Evolutionary conservation across 495 filamentous ascomycete genomes (phyloP).

Genomic region (Aspergillus heteromorphus): DNA sequence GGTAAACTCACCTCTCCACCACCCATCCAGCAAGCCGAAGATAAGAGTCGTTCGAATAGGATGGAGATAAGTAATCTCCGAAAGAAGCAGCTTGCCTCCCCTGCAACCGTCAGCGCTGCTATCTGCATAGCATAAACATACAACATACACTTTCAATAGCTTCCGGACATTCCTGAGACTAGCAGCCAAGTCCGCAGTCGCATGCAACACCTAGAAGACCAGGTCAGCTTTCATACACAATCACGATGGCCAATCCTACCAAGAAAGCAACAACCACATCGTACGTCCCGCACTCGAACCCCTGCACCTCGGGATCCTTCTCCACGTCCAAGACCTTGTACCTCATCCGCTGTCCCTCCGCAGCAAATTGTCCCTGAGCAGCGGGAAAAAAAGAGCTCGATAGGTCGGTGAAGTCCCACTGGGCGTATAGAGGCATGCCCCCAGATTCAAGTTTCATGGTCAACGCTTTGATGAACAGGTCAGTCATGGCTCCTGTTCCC

Average conservation of each 20-base stretch:
- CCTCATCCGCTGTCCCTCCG: slow-evolving; percentile 1
- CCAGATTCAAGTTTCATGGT: not conserved
- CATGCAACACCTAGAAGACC: slow-evolving; percentile 25
- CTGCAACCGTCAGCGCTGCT: not conserved
- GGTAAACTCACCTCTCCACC: slow-evolving; percentile 12
- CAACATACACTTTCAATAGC: slow-evolving; percentile 21
- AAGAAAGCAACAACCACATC: slow-evolving; percentile 44
- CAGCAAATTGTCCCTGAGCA: slow-evolving; percentile 1
- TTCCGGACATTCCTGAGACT: slow-evolving; percentile 28
- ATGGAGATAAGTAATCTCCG: slow-evolving; percentile 11
- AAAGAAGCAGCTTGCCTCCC: slow-evolving; percentile 13
- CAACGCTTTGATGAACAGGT: slow-evolving; percentile 10
- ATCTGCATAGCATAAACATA: not conserved
- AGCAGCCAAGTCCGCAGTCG: slow-evolving; percentile 27
- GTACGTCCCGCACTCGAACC: slow-evolving; percentile 37
- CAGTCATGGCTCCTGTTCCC: slow-evolving; percentile 48
- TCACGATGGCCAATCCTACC: not conserved
- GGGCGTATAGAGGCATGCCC: slow-evolving; percentile 13
- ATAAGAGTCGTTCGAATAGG: slow-evolving; percentile 4
- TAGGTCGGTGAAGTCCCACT: slow-evolving; percentile 43
- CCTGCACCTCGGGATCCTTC: slow-evolving; percentile 39
- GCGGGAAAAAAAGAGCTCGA: slow-evolving; percentile 25
- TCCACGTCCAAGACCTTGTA: slow-evolving; percentile 37
- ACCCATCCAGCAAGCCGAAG: slow-evolving; percentile 17
- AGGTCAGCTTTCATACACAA: not conserved